Base-by-base conservation (phyloP, 2,329 filamentous ascomycete species). In the Zymoseptoria ardabiliae region DNA sequence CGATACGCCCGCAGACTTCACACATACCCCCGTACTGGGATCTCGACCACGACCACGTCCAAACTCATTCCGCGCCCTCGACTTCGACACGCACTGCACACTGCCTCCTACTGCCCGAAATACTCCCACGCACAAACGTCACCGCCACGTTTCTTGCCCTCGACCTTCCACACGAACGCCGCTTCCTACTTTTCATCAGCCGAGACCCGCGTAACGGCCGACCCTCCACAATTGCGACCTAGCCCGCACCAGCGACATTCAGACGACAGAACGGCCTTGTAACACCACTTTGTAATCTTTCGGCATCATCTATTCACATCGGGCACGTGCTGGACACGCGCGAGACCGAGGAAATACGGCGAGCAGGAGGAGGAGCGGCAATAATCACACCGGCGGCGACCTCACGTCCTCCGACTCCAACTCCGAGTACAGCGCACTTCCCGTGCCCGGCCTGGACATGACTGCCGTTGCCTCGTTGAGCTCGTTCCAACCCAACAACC, bases 401-500 rank as follows among this genome's bases (percentile, higher is more conserved):
- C 53, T 21, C 28, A 45, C 57, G 53, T 28, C 25, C 51, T 28
- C 13, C 56, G 17, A 19, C n/a, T 30, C 49, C 55, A 54, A 28
- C 35, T 45, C 35, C 55, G 55, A 49, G 41, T 45, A 45, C 50
- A 58, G 50, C 50, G 56, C 49, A 52, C 48, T 49, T 56, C 50
- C 23, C 53, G 35, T 50, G 30, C 50, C 50, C 54, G 50, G 45
- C 55, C 50, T 30, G 51, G 55, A 57, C 50, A 48, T 57, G 58
- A 52, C 55, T 21, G 53, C 49, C 35, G 84, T 83, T 72, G 82
- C 83, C 75, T 83, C 83, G 64, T 79, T 83, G 68, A 62, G 50
- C 53, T 83, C 81, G 72, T 83, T 86, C 71, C 82, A 85, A 77
- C 82, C 80, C 78, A 73, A 77, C 82, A 76, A 58, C 57, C 67